Base-by-base conservation (phyloP, 768 basidiomycete species). In the Tricholomella constricta region DNA sequence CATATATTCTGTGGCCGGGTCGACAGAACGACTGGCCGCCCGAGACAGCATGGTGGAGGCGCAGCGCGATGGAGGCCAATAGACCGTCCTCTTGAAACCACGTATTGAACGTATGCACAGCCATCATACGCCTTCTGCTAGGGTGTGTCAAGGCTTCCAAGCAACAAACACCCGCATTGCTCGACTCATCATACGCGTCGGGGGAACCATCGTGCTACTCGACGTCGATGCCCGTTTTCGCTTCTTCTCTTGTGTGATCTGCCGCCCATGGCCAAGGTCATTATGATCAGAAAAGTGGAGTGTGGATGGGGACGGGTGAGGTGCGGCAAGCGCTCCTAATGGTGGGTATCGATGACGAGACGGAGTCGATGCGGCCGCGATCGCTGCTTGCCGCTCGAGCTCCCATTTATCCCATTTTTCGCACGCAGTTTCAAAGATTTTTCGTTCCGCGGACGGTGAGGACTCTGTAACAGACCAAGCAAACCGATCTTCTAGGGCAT, bases 371-470 rank as follows among this genome's bases (percentile, higher is more conserved):
- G 31, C 9, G 9, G 10, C 31, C 9, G 10, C 4, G 14, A 11
- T 42, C 14, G 43, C 37, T 38, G 50, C 51, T 52, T 32, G 55
- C 58, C 71, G 67, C 45, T 74, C 65, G 10, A 60, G 63, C 59
- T 76, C 65, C 74, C 80, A 81, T 47, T 73, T 69, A 29, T 79
- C 78, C 78, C 83, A 86, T 56, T 76, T 78, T 44, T 76, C 71
- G 63, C 84, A 86, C 35, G 82, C 79, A 8, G 70, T 69, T 54
- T 84, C 78, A 65, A 84, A 88, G 14, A 70, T 68, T 57, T 82
- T 79, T 42, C 83, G 81, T 49, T 83, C 81, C 26, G 69, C 64
- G 9, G 81, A 74, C 8, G 73, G 69, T 22, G 73, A 63, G 0
- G 73, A 68, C 11, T 72, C 62, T 14, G 75, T 69, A 9, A 72